These are phyloP conservation scores for Truncatella angustata DNA, from an alignment of 2,329 filamentous ascomycete species.

Conservation along the genomic window DNA sequence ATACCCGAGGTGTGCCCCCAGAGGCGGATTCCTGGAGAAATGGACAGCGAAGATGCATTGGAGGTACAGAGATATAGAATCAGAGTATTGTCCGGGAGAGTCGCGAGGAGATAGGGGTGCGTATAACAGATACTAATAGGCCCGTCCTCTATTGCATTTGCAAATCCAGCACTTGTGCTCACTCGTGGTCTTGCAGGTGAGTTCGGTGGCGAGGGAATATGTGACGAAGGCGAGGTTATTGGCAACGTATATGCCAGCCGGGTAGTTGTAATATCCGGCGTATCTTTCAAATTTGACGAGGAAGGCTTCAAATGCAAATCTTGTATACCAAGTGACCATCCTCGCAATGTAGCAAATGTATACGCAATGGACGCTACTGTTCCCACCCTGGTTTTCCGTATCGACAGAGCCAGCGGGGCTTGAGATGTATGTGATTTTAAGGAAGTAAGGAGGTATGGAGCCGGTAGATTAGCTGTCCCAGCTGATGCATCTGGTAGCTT, in stretches of 20 bases:
- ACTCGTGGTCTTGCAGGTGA: conserved; percentile 22
- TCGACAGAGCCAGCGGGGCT: conserved; percentile 76
- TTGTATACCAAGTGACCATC: conserved; percentile 91
- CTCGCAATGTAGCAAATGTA: conserved; percentile 72
- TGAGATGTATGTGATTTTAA: conserved; percentile 78
- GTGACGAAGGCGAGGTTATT: conserved; percentile 19
- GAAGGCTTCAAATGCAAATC: conserved; percentile 65
- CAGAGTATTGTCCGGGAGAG: conserved; percentile 84
- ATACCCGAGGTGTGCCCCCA: conserved; percentile 94
- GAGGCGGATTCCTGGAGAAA: conserved; percentile 72
- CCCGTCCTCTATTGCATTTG: conserved; percentile 30
- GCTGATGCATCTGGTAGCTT: not conserved
- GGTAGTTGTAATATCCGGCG: conserved; percentile 35
- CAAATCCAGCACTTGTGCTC: not conserved
- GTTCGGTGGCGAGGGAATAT: conserved; percentile 18
- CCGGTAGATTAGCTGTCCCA: conserved; percentile 13
- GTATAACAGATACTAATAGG: conserved; percentile 67
- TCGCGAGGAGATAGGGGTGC: conserved; percentile 83
- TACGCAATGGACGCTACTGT: conserved; percentile 86
- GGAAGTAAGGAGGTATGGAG: conserved; percentile 68
- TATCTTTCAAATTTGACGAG: conserved; percentile 20
- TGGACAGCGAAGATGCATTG: conserved; percentile 60
- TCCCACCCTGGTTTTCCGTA: conserved; percentile 63
- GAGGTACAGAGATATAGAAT: conserved; percentile 80
- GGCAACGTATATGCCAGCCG: conserved; percentile 39